Percentiles rank a stretch among this genome's conserved stretches.
These are phyloP conservation scores for Tuber brumale DNA, from an alignment of 495 filamentous ascomycete species.

Conservation along the genomic window DNA sequence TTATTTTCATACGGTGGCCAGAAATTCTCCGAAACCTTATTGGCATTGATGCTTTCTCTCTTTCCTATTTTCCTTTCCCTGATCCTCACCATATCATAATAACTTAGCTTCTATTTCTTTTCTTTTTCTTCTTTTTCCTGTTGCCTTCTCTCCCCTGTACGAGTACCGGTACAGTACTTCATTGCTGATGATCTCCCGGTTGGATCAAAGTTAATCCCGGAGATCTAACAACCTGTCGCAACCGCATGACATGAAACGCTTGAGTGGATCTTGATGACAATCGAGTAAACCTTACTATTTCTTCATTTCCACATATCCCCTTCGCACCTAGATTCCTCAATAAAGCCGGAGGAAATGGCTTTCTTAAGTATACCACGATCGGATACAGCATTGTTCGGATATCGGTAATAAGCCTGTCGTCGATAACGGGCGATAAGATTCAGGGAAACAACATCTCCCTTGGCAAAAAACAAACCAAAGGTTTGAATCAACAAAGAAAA, in stretches of 20 bases:
- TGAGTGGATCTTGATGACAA: background rate
- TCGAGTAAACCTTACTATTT: background rate
- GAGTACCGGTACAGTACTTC: background rate
- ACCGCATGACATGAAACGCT: constrained; percentile 4
- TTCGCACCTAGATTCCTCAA: background rate
- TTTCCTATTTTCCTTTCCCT: background rate
- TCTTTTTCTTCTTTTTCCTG: background rate
- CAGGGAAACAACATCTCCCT: background rate
- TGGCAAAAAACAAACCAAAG: background rate
- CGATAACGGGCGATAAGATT: background rate
- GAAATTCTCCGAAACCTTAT: background rate
- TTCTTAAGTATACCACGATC: background rate
- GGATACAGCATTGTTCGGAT: background rate
- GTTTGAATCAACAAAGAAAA: background rate
- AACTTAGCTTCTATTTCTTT: background rate
- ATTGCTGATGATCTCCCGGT: background rate
- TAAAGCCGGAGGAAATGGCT: background rate
- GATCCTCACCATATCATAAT: background rate
- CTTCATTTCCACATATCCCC: background rate
- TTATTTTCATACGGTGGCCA: background rate
- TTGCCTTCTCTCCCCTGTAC: background rate
- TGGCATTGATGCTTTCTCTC: background rate
- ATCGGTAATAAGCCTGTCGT: background rate
- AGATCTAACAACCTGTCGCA: constrained; percentile 1
- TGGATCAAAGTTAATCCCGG: constrained; percentile 6